Percentiles rank a stretch among this genome's conserved stretches.
Evolutionary conservation across 1,284 basidiomycete genomes (phyloP).

Genomic region (Polyporus tsugae): DNA sequence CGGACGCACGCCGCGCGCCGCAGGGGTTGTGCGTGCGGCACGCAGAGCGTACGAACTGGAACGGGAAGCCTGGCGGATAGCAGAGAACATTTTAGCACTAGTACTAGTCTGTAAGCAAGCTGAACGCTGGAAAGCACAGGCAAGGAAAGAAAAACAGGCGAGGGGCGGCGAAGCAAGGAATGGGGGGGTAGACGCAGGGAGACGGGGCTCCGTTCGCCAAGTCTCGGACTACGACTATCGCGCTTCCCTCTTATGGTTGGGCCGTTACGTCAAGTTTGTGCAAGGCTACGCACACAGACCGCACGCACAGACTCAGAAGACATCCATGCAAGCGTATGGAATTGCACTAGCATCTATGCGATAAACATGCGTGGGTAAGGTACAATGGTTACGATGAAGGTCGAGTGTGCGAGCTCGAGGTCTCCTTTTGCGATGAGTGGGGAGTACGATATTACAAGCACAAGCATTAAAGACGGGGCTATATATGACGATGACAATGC

Average conservation of each 20-base stretch:
- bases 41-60: conserved; percentile 38
- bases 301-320: background rate
- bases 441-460: conserved; percentile 39
- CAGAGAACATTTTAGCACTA: conserved; percentile 36
- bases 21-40: conserved; percentile 32
- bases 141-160: conserved; percentile 5
- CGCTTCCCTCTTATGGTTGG: conserved; percentile 32
- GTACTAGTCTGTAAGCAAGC: background rate
- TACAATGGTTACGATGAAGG: conserved; percentile 27
- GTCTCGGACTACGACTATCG: conserved; percentile 21
- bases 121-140: background rate
- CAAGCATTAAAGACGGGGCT: conserved; percentile 33
- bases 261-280: conserved; percentile 26
- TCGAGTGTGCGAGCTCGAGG: conserved; percentile 36
- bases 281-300: background rate
- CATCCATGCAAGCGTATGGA: conserved; percentile 14
- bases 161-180: conserved; percentile 9
- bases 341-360: conserved; percentile 29
- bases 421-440: conserved; percentile 40
- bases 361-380: conserved; percentile 30
- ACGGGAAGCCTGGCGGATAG: conserved; percentile 42
- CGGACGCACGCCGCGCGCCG: conserved; percentile 30
- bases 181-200: conserved; percentile 8
- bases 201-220: conserved; percentile 28
- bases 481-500: conserved; percentile 33